Evolutionary conservation across 75 land plant species (phyloP).

Genomic region (Picea glauca): DNA sequence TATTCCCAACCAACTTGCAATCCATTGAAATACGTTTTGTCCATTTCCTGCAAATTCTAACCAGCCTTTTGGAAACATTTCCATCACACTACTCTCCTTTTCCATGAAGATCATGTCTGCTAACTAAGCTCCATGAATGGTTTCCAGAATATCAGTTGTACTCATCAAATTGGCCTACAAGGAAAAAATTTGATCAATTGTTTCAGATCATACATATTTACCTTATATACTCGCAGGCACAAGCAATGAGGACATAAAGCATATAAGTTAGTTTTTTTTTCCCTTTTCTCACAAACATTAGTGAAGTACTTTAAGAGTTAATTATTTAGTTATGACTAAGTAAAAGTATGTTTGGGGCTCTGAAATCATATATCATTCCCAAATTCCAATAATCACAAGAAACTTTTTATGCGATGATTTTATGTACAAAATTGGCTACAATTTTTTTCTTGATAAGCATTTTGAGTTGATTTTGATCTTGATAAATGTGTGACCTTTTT

Average conservation of each 20-base stretch:
- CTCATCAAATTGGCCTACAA: slow-evolving; percentile 73
- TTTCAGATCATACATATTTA: neutral
- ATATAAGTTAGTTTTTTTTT: neutral
- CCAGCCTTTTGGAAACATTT: slow-evolving; percentile 90
- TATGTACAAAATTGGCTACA: no score
- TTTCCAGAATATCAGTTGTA: slow-evolving; percentile 52
- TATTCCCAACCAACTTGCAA: slow-evolving; percentile 62
- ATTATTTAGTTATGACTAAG: no score
- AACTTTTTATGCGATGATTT: no score
- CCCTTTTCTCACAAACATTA: neutral
- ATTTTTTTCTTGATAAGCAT: no score
- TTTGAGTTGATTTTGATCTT: no score
- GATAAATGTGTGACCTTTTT: no score
- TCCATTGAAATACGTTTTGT: slow-evolving; percentile 64
- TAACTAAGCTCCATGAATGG: slow-evolving; percentile 80
- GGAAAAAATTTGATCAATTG: no score
- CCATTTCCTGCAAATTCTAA: slow-evolving; percentile 63
- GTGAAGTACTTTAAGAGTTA: no score
- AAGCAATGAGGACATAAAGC: neutral
- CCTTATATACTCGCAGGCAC: neutral
- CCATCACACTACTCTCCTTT: slow-evolving; percentile 67
- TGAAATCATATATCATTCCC: no score
- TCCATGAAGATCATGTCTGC: slow-evolving; percentile 85
- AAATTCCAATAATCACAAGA: no score
- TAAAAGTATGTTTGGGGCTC: no score